Evolutionary conservation across 805 yeast species (phyloP), one percentile per base, ranked within the genome.

Genomic region (Ogataea minuta): DNA sequence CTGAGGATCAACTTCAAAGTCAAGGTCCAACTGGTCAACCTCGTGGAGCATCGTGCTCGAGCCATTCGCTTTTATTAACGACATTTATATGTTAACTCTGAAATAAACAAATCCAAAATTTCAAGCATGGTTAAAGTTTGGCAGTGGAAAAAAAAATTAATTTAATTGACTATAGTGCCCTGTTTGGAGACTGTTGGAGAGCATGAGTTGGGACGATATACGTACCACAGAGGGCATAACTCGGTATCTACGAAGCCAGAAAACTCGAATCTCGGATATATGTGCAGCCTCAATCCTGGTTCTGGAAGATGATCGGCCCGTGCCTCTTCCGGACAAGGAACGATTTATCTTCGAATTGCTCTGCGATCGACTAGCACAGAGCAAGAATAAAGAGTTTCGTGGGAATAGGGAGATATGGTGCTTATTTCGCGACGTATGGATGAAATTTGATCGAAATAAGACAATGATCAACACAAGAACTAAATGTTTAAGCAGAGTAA

Each of bases 291-390:
- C 66, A 6, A 49, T 42, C 29, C 52, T 50, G 25, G 60, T 69
- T 21, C 54, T 75, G 14, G 66, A 57, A 20, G 61, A 44, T 4
- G 17, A 39, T 4, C 32, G 56, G 13, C 39, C 56, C 1, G 64
- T 76, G 2, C 70, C 66, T 39, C 67, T 84, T 10, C 90, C 89
- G 7, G 74, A 79, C 41, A 64, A 64, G 38, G 70, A 71, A 16
- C 53, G 60, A 1, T 84, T 84, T 46, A 61, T 81, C 3, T 65
- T 81, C 34, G 85, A 79, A 33, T 63, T 84, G 23, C 44, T 83
- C 1, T 67, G 76, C 36, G 87, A 81, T 52, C 65, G 89, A 39
- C 57, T 83, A 52, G 72, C 73, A 41, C 85, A 79, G 40, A 44
- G 47, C 8, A 69, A 68, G 31, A 56, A 59, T n/a, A 45, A 57